Conservation (phyloP, 2,329 filamentous ascomycete species). For the Elsinoe arachidis region DNA sequence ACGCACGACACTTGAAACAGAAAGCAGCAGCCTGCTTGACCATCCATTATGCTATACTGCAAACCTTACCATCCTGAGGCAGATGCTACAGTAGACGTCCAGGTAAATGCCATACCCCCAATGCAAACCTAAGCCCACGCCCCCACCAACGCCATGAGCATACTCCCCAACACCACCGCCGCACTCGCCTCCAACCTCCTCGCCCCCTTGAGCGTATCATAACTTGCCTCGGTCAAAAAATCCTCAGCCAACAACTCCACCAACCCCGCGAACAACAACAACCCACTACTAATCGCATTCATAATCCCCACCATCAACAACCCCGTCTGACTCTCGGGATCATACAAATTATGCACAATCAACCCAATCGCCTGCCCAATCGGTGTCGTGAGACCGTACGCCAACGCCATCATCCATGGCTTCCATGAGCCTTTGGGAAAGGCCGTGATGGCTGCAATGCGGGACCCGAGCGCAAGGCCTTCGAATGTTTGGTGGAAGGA, state of each 20-base stretch:
- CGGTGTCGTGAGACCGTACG: conserved; percentile 52
- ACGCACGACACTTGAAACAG: not conserved
- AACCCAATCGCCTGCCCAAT: conserved; percentile 44
- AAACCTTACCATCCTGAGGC: not conserved
- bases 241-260: conserved; percentile 44
- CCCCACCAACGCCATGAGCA: conserved; percentile 59
- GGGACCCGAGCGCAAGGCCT: conserved; percentile 60
- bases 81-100: not conserved
- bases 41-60: not conserved
- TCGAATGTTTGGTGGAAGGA: conserved; percentile 64
- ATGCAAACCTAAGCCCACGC: conserved; percentile 47
- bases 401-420: conserved; percentile 62
- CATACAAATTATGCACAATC: conserved; percentile 42
- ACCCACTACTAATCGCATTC: conserved; percentile 41
- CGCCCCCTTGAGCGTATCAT: conserved; percentile 49
- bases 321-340: conserved; percentile 40
- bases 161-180: conserved; percentile 51
- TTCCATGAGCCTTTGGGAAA: conserved; percentile 65
- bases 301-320: conserved; percentile 43
- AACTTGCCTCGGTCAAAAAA: conserved; percentile 55
- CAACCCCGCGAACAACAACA: conserved; percentile 42
- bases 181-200: conserved; percentile 53
- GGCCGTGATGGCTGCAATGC: conserved; percentile 59
- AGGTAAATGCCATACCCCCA: not conserved
- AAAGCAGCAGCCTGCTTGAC: not conserved